Evolutionary conservation across 176 grass and related monocot species (phyloP).

Genomic region (barley (Hordeum vulgare)): MorexV3_pseudomolecules_assembly NC_058518.1:298708869-298709368

Average conservation of each 20-base stretch:
- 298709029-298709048: not conserved
- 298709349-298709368: not conserved
- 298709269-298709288: not conserved
- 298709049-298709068: not conserved
- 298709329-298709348: no score
- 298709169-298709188: not conserved
- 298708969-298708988: no score
- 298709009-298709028: no score
- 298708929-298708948: no score
- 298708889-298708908: no score
- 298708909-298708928: no score
- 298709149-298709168: not conserved
- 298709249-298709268: not conserved
- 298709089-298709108: slow-evolving; percentile 1
- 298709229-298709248: not conserved
- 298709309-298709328: no score
- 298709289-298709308: no score
- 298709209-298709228: not conserved
- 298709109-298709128: not conserved
- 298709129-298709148: not conserved
- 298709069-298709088: not conserved
- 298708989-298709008: no score
- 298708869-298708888: no score
- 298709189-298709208: not conserved
- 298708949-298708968: no score